A percentile compares a stretch with the other conserved stretches of the same genome.
Conservation (phyloP, 2,329 filamentous ascomycete species). For the Colletotrichum sp. region DNA sequence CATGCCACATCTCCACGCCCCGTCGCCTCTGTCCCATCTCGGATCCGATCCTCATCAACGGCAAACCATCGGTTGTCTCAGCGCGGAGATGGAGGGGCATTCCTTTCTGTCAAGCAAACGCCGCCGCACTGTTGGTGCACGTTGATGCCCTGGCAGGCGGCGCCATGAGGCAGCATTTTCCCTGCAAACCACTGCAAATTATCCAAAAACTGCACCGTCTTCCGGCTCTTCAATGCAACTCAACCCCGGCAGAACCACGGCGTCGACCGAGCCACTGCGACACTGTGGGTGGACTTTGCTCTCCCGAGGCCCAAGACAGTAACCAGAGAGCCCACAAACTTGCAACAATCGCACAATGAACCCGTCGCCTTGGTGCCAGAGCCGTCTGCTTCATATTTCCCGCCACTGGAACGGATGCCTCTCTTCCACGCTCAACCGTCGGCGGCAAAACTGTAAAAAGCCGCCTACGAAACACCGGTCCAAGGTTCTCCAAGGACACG, state of each 20-base stretch:
- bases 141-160: not conserved
- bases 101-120: not conserved
- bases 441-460: not conserved
- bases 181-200: slow-evolving; percentile 10
- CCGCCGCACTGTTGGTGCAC: not conserved
- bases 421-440: not conserved
- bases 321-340: not conserved
- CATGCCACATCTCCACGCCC: not conserved
- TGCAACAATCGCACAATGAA: not conserved
- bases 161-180: slow-evolving; percentile 8
- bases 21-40: not conserved
- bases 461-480: not conserved
- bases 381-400: not conserved
- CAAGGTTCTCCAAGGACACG: not conserved
- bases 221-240: slow-evolving; percentile 16
- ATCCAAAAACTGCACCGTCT: slow-evolving; percentile 1
- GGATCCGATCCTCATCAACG: slow-evolving; percentile 10
- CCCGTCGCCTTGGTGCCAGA: not conserved
- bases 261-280: slow-evolving; percentile 10
- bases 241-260: slow-evolving; percentile 10
- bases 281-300: slow-evolving; percentile 6
- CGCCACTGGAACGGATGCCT: not conserved
- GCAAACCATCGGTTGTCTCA: slow-evolving; percentile 12
- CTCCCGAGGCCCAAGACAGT: not conserved
- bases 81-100: slow-evolving; percentile 2